Conservation (phyloP, 495 filamentous ascomycete species). For the Hypoxylon intermedium region DNA sequence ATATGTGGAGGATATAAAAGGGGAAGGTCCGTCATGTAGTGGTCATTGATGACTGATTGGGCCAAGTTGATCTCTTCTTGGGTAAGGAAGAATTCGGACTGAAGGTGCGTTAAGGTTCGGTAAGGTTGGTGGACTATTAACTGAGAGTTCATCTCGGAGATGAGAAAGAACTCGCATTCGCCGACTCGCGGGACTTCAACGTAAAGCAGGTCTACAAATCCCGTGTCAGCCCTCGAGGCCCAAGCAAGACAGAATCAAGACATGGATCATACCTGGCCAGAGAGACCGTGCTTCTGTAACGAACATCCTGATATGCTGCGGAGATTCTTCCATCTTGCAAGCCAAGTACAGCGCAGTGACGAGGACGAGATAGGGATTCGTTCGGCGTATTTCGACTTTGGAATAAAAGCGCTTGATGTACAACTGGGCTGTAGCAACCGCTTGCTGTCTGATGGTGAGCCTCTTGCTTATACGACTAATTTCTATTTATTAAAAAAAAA, state of each 20-base stretch:
- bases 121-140: slow-evolving; percentile 98
- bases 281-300: slow-evolving; percentile 82
- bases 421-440: slow-evolving; percentile 91
- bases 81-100: slow-evolving; percentile 70
- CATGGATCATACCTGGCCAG: slow-evolving; percentile 72
- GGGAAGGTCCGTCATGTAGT: slow-evolving; percentile 92
- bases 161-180: slow-evolving; percentile 95
- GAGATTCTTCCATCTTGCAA: slow-evolving; percentile 98
- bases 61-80: slow-evolving; percentile 81
- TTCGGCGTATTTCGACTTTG: slow-evolving; percentile 87
- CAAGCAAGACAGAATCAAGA: slow-evolving; percentile 14
- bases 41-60: slow-evolving; percentile 92
- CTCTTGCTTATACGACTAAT: slow-evolving; percentile 80
- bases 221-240: slow-evolving; percentile 24
- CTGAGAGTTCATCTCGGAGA: slow-evolving; percentile 93
- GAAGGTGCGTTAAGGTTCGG: slow-evolving; percentile 78
- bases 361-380: slow-evolving; percentile 91
- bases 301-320: slow-evolving; percentile 91
- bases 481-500: no score
- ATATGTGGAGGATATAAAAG: slow-evolving; percentile 87
- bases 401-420: slow-evolving; percentile 94
- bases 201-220: slow-evolving; percentile 70
- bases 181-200: slow-evolving; percentile 87
- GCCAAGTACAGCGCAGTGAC: slow-evolving; percentile 93
- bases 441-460: slow-evolving; percentile 85